Percentiles rank a stretch among this genome's conserved stretches.
phyloP scores from a whole-genome alignment of 2,329 filamentous ascomycete species.

The Fusarium sp. region DNA sequence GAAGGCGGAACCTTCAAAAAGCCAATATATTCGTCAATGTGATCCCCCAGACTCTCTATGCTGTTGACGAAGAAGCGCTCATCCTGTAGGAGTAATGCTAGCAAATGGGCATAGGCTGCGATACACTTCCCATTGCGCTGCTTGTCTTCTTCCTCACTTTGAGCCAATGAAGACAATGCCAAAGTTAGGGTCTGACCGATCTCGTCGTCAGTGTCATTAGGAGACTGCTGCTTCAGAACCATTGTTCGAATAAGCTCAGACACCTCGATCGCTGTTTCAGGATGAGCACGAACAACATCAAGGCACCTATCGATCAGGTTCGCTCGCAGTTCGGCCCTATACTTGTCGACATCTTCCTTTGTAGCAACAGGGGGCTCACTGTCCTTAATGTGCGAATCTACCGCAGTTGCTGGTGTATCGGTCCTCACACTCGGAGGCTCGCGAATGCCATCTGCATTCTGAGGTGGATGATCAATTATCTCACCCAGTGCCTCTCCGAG shows the following conservation, averaged over 20 bases:
- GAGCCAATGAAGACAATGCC: conserved; percentile 78
- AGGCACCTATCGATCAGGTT: conserved; percentile 90
- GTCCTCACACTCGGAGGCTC: conserved; percentile 39
- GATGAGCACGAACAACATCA: conserved; percentile 88
- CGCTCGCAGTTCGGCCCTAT: conserved; percentile 76
- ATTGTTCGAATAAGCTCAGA: conserved; percentile 85
- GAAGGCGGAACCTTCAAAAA: conserved; percentile 80
- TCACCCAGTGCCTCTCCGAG: conserved; percentile 47
- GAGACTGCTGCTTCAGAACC: conserved; percentile 67
- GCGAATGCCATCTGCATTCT: conserved; percentile 33
- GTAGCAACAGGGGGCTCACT: conserved; percentile 49
- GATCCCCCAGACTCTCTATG: conserved; percentile 78
- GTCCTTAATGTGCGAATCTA: conserved; percentile 31
- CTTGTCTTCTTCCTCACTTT: conserved; percentile 70
- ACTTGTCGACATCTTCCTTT: conserved; percentile 81
- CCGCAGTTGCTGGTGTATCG: conserved; percentile 28
- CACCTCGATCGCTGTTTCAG: conserved; percentile 89
- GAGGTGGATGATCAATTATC: conserved; percentile 45
- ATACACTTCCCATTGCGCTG: conserved; percentile 74
- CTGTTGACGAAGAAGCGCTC: conserved; percentile 82
- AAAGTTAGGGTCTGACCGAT: conserved; percentile 86
- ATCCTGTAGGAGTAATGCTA: conserved; percentile 89
- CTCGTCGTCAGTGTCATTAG: conserved; percentile 71
- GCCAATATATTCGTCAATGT: conserved; percentile 77
- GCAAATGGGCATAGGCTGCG: conserved; percentile 89